These are phyloP conservation scores for Pythium sukuiense DNA, from an alignment of 352 stramenopile species.

Conservation along the genomic window DNA sequence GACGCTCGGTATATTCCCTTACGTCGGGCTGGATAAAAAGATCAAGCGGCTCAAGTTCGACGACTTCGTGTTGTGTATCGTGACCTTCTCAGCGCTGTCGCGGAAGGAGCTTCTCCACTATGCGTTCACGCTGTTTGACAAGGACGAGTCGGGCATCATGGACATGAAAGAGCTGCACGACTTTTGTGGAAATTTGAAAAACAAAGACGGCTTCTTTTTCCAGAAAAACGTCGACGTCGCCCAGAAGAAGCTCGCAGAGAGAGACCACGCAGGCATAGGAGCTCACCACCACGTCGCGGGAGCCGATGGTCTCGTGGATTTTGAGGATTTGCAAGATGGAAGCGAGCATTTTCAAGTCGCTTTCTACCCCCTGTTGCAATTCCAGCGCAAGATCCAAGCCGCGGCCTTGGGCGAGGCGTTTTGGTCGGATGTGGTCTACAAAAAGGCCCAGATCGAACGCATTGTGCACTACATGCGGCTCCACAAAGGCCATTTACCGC, in stretches of 20 bases:
- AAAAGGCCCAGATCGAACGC: slow-evolving; percentile 44
- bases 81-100: slow-evolving; percentile 48
- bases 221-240: slow-evolving; percentile 60
- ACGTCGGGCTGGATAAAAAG: slow-evolving; percentile 33
- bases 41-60: slow-evolving; percentile 50
- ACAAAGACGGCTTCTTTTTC: slow-evolving; percentile 56
- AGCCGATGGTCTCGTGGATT: slow-evolving; percentile 47
- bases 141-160: slow-evolving; percentile 64
- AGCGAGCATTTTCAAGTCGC: slow-evolving; percentile 57
- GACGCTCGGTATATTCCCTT: slow-evolving; percentile 52
- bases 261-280: slow-evolving; percentile 29
- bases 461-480: slow-evolving; percentile 67
- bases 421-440: slow-evolving; percentile 39
- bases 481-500: slow-evolving; percentile 49
- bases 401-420: slow-evolving; percentile 53
- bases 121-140: slow-evolving; percentile 68
- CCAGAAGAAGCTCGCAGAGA: slow-evolving; percentile 44
- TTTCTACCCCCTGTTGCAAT: slow-evolving; percentile 67
- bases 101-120: slow-evolving; percentile 59
- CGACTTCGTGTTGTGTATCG: slow-evolving; percentile 59
- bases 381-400: slow-evolving; percentile 57
- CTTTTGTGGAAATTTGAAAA: slow-evolving; percentile 58
- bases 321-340: slow-evolving; percentile 53
- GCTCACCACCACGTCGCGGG: slow-evolving; percentile 17
- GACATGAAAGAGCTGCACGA: slow-evolving; percentile 48